Evolutionary conservation across 495 filamentous ascomycete genomes (phyloP).

Genomic region (Daldinia loculata): DNA sequence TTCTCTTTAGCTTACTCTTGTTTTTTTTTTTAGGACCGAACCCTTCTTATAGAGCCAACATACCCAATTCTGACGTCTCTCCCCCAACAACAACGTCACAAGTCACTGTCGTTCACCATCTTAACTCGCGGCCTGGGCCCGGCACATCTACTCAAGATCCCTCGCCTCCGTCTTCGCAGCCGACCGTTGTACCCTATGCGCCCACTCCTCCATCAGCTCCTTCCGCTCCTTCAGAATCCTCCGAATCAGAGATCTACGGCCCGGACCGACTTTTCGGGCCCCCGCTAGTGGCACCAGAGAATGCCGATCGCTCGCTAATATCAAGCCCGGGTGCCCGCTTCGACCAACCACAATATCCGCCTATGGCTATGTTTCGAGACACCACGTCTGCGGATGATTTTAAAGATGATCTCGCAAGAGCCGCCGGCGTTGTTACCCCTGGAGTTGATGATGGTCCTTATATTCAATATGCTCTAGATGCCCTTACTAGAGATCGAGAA

Average conservation of each 20-base stretch:
- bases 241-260: constrained; percentile 50
- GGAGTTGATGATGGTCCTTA: constrained; percentile 59
- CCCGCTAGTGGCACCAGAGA: constrained; percentile 13
- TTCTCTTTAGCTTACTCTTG: constrained; percentile 12
- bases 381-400: constrained; percentile 48
- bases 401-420: constrained; percentile 53
- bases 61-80: constrained; percentile 7
- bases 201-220: constrained; percentile 46
- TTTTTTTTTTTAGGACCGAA: constrained; percentile 27
- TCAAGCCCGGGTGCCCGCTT: constrained; percentile 39
- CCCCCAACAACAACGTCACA: constrained; percentile 29
- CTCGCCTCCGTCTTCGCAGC: constrained; percentile 34
- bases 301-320: constrained; percentile 39
- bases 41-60: constrained; percentile 1
- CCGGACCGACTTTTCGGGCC: constrained; percentile 47
- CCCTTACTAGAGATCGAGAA: constrained; percentile 50
- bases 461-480: constrained; percentile 59
- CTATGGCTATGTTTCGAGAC: constrained; percentile 47
- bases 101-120: constrained; percentile 31
- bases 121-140: constrained; percentile 24
- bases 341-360: constrained; percentile 44
- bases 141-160: constrained; percentile 1
- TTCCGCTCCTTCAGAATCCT: constrained; percentile 44
- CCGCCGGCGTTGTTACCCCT: constrained; percentile 57
- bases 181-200: constrained; percentile 45